phyloP scores from a whole-genome alignment of 176 grass and related monocot species.

The Oryza meridionalis region DNA sequence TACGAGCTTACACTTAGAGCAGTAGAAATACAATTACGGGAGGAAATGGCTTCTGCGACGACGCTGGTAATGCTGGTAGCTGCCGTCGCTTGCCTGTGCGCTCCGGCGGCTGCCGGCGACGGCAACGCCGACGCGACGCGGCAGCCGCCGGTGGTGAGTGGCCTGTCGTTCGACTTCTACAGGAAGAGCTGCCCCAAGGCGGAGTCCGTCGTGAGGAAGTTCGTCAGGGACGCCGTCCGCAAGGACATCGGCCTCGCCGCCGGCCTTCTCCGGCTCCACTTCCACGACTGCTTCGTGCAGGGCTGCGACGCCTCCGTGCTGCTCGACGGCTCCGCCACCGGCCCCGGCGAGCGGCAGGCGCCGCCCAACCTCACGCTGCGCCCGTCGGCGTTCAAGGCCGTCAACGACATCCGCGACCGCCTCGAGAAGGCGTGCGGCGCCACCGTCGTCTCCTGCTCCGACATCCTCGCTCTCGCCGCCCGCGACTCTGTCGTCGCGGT shows the following conservation, averaged over 20 bases:
- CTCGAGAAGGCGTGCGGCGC: slow-evolving; percentile 38
- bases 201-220: slow-evolving; percentile 42
- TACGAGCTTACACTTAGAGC: too few species aligned
- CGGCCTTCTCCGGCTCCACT: slow-evolving; percentile 67
- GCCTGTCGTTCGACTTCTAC: slow-evolving; percentile 69
- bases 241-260: slow-evolving; percentile 62
- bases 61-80: background rate
- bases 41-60: background rate
- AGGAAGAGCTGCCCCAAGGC: slow-evolving; percentile 47
- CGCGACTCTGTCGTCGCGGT: slow-evolving; percentile 39
- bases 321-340: slow-evolving; percentile 58
- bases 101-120: background rate
- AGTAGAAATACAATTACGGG: background rate
- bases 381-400: slow-evolving; percentile 60
- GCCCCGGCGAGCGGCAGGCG: slow-evolving; percentile 63
- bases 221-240: slow-evolving; percentile 40
- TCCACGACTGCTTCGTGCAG: slow-evolving; percentile 89
- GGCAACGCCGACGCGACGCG: background rate
- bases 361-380: slow-evolving; percentile 69
- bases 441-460: slow-evolving; percentile 64
- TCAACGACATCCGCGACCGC: slow-evolving; percentile 58
- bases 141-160: slow-evolving; percentile 29
- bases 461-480: slow-evolving; percentile 40
- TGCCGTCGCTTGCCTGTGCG: background rate
- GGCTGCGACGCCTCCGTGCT: slow-evolving; percentile 81